Evolutionary conservation across 129 eudicot genomes (phyloP), one percentile per base, ranked within the genome.

Genomic region (Flaveria bidentis): DNA sequence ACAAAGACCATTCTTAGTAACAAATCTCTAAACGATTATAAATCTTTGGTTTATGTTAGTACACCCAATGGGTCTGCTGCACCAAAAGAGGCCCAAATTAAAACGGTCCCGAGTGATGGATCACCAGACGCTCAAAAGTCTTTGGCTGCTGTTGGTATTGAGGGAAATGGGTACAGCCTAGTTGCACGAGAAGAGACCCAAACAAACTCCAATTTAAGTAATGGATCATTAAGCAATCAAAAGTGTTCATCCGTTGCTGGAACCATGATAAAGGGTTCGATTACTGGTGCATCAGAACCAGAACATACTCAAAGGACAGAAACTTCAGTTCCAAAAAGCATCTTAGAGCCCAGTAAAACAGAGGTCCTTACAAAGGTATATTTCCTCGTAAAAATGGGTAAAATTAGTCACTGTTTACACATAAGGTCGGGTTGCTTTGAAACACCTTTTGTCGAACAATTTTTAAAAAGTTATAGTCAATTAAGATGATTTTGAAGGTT

Each of bases 31-130:
- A 75, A 85, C 17, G 53, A 3, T 57, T 44, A 78, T 14, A 72
- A 72, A 16, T 52, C 71, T 45, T 47, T 83, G 49, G 82, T 51
- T 71, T 71, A 83, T 26, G 77, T 55, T 81, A 50, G 46, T 13
- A 69, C 77, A 33, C 56, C 56, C 42, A 75, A 73, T 70, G 63
- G 82, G 72, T 7, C 55, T 15, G 64, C 14, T 79, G 65, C 73
- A 66, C 17, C 78, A 47, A 68, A 65, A 71, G 80, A 72, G 69
- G 75, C 63, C 42, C 52, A 57, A 25, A 65, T 45, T 50, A 69
- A 73, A 67, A 69, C 62, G 73, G 65, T 78, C 20, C 36, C 16
- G 13, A 51, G 44, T 56, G 82, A 72, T 63, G 85, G 65, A 72
- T 65, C 23, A 26, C 17, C 71, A 25, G 67, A 85, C 12, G 42